These are phyloP conservation scores for Chalciporus chontae DNA, from an alignment of 768 basidiomycete species.

Conservation along the genomic window DNA sequence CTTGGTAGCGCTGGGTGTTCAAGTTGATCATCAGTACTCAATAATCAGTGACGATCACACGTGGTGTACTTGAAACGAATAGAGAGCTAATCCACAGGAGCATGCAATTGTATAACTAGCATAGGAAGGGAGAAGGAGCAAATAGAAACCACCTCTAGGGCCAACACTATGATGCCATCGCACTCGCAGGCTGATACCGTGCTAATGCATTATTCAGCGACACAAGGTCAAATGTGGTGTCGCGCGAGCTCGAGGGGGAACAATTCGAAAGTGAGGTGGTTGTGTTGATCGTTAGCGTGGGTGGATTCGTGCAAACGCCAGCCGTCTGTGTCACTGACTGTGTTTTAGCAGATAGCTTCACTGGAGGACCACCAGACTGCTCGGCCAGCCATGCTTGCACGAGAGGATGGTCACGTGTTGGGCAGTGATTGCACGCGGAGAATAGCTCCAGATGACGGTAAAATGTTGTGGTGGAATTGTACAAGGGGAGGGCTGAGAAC, in stretches of 20 bases:
- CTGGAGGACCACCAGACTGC: conserved; percentile 18
- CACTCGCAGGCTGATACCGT: conserved; percentile 20
- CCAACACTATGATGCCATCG: conserved; percentile 7
- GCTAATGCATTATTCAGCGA: conserved; percentile 26
- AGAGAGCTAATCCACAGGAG: not conserved
- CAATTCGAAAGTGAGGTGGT: conserved; percentile 6
- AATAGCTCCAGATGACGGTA: conserved; percentile 46
- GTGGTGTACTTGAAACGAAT: not conserved
- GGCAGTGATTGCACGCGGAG: conserved; percentile 37
- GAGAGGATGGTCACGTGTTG: conserved; percentile 38
- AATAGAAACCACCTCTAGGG: not conserved
- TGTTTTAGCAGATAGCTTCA: conserved; percentile 13
- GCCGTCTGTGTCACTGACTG: conserved; percentile 9
- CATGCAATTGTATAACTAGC: not conserved
- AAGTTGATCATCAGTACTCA: not conserved
- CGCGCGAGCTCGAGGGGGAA: conserved; percentile 5
- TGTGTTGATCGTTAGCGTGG: conserved; percentile 14
- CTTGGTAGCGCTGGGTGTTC: not conserved
- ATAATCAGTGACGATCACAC: too few species aligned
- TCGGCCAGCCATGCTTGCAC: conserved; percentile 38
- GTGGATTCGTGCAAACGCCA: not conserved
- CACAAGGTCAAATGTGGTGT: conserved; percentile 19
- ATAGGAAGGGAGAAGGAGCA: conserved; percentile 3
- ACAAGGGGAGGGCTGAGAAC: conserved; percentile 47
- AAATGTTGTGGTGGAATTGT: conserved; percentile 47